Evolutionary conservation across 345 rosid species (phyloP).

Genomic region (Salix udensis): DNA sequence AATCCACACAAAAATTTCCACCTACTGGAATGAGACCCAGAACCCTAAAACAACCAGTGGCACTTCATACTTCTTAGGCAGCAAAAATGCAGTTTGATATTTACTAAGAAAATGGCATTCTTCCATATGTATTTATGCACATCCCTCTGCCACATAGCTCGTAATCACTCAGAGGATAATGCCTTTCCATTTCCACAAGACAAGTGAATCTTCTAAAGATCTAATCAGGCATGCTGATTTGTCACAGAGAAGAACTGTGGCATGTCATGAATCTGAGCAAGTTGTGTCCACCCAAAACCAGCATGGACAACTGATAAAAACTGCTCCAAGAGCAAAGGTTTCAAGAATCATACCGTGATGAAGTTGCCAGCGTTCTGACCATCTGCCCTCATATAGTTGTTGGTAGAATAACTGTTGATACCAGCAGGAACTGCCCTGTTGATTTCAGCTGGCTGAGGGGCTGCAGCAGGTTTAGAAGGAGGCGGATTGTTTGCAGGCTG

Average conservation of each 20-base stretch:
- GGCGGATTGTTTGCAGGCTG: conserved; percentile 26
- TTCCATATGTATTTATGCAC: not conserved
- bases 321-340: not conserved
- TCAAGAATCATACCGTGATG: conserved; percentile 48
- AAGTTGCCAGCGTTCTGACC: conserved; percentile 84
- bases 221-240: not conserved
- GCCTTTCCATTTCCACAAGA: not conserved
- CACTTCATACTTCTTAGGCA: not conserved
- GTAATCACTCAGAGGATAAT: not conserved
- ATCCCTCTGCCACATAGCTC: not conserved
- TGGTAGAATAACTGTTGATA: conserved; percentile 49
- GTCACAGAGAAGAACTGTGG: not conserved
- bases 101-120: not conserved
- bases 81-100: not conserved
- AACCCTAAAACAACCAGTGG: not conserved
- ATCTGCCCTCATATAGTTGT: conserved; percentile 75
- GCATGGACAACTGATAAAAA: not conserved
- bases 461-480: conserved; percentile 39
- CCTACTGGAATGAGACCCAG: not conserved
- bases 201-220: not conserved
- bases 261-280: not conserved
- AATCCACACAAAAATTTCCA: not conserved
- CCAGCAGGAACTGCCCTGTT: conserved; percentile 66
- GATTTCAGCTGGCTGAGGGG: conserved; percentile 43
- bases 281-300: not conserved